Evolutionary conservation across 805 yeast genomes (phyloP), one percentile per base, ranked within the genome.

Genomic region (Saturnispora mendoncae): DNA sequence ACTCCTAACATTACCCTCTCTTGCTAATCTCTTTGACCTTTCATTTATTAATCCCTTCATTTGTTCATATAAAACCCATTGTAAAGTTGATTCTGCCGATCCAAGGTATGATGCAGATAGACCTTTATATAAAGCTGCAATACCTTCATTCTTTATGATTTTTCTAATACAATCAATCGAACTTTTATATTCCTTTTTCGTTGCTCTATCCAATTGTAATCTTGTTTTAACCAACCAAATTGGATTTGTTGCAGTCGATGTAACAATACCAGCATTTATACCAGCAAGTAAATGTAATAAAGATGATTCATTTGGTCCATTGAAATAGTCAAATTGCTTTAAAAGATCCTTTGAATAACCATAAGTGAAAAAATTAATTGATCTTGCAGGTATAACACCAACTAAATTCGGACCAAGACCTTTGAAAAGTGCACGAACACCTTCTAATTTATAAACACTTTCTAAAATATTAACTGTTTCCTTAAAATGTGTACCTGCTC

Each of bases 361-460:
- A 59, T 92, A 92, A 0, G 97, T 86, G 68, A 88, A 88, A 60
- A 92, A 92, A 61, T 92, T 92, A 49, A 92, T 94, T 23, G 96
- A 83, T 59, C 99, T 72, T 1, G 99, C 97, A 0, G 99, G 99
- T 32, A 92, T 90, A 13, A 92, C 97, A 41, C 99, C 99, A 14
- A 90, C 94, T 51, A 92, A 68, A 54, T 90, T 92, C 8, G 99
- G 98, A 0, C 98, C 98, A 38, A 92, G 66, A 10, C 99, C 99
- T 63, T 84, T 84, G 63, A 92, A 92, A 35, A 92, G 66, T 4
- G 97, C 90, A 33, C 83, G 67, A 23, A 79, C 66, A 1, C 99
- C 99, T 62, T 92, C 99, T 19, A 66, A 65, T 25, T 60, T 60
- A 58, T 84, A 82, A 15, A 92, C 82, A 36, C 71, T 72, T 26